Evolutionary conservation across 768 basidiomycete species (phyloP), one percentile per base, ranked within the genome.

Genomic region (Leccinum subgranulosum): DNA sequence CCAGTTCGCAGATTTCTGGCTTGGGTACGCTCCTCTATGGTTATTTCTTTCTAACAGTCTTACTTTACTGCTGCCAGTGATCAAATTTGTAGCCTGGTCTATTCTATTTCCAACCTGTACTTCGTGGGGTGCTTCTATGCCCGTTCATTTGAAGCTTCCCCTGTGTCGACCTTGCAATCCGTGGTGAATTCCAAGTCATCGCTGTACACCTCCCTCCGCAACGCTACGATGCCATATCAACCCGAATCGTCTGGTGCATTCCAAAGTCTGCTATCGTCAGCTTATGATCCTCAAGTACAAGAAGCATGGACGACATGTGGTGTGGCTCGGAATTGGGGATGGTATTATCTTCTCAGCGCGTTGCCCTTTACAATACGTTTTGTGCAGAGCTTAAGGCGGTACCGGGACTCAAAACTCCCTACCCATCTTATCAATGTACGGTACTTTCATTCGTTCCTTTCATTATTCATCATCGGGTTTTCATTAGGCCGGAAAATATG

Each of bases 401-500:
- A 88, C 68, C 73, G 72, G 41, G 96, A 97, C 67, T 92, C 92
- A 1, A 75, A 76, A 31, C 69, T 87, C 28, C 64, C 77, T 9
- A 89, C 88, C 0, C 94, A 98, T 78, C 69, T 98, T 39, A 84
- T 98, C 68, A 98, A 98, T 67, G 95, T 92, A 54, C 60, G 43
- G 6, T 4, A 9, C 14, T 3, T 34, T 14, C 19, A 14, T n/a
- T 10, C 11, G 21, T 23, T 19, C 36, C 17, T 3, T 45, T 28
- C 19, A 6, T 19, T 47, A 7, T 54, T 58, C 14, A 46, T 49
- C 14, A 51, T 28, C 28, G 33, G 27, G 17, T 55, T 28, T 25
- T 23, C 15, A 19, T 39, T 60, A 94, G 93, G 93, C 83, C 9
- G 94, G 92, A 2, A 95, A 95, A 74, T 96, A 95, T 63, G 77